Evolutionary conservation across 805 yeast species (phyloP), one percentile per base, ranked within the genome.

Genomic region (Komagataella populi): DNA sequence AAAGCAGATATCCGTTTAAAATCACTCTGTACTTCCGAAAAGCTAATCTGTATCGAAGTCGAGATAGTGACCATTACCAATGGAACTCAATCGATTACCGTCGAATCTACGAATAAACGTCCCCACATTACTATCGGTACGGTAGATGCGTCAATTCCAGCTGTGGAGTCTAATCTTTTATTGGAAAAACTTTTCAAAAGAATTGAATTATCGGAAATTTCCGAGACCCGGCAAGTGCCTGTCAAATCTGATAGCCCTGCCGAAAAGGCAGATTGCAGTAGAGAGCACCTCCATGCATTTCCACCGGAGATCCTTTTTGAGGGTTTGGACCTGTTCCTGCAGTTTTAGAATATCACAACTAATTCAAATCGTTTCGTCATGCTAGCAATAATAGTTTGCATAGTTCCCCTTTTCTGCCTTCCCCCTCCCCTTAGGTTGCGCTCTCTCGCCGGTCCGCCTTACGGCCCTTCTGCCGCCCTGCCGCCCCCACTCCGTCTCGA

Each of bases 51-150:
- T 17, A 62, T 84, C 4, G 62, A 71, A 17, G 86, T 80, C 1
- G 68, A 69, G 6, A 54, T 74, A 2, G 47, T 54, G 22, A 36
- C 55, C 6, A 48, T 61, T 47, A 43, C 54, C 30, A 48, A 43
- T 0, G 48, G 50, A 1, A 56, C 51, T 20, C 50, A 56, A 30
- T 50, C 23, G 14, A n/a, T 52, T 45, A 51, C 54, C 8, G 36
- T 63, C 4, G 57, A 59, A n/a, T 50, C 65, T 6, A 70, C 71
- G 0, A 77, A 80, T 52, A 62, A 66, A 50, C 62, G 64, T 53
- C 71, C 84, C 0, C 97, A 90, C 61, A 76, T 89, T 46, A 90
- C 97, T 0, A 60, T 87, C 12, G 96, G 90, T 0, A 77, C 87
- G 14, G 39, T 30, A 5, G 39, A 30, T 30, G 4, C 10, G 14